phyloP scores from a whole-genome alignment of 345 rosid species.

The Moringa oleifera region DNA sequence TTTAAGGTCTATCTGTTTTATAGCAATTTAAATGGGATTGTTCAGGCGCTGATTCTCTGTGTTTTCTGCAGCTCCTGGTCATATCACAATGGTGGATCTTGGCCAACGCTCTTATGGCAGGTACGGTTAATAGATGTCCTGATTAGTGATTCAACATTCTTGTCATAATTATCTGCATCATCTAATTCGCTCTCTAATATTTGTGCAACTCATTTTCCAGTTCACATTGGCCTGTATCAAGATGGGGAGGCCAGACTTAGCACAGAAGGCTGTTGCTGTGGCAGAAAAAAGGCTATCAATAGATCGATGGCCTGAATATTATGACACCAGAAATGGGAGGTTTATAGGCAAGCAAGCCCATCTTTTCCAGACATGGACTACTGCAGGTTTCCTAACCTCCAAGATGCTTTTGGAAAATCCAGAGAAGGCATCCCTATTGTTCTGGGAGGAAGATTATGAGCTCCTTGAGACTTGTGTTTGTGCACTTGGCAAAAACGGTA shows the following conservation, averaged over 20 bases:
- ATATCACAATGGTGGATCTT: slow-evolving; percentile 96
- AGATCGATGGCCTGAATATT: slow-evolving; percentile 91
- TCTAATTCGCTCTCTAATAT: not conserved
- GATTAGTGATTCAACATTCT: not conserved
- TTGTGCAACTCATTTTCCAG: slow-evolving; percentile 23
- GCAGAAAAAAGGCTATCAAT: slow-evolving; percentile 65
- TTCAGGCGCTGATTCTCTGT: slow-evolving; percentile 7
- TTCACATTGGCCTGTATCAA: slow-evolving; percentile 89
- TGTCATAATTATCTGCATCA: not conserved
- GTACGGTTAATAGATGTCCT: slow-evolving; percentile 36
- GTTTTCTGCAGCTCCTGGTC: slow-evolving; percentile 78
- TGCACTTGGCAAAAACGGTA: slow-evolving; percentile 44
- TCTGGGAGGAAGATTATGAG: slow-evolving; percentile 89
- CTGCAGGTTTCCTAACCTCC: slow-evolving; percentile 73
- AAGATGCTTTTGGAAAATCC: slow-evolving; percentile 89
- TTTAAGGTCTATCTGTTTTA: not conserved
- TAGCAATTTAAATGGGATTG: not conserved
- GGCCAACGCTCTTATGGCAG: slow-evolving; percentile 99
- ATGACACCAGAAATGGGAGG: slow-evolving; percentile 70
- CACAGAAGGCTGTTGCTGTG: slow-evolving; percentile 59
- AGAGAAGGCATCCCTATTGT: slow-evolving; percentile 68
- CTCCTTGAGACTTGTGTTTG: slow-evolving; percentile 84
- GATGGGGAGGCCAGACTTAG: slow-evolving; percentile 75
- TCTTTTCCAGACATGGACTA: slow-evolving; percentile 80
- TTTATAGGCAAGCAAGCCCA: slow-evolving; percentile 82